Evolutionary conservation across 2,329 filamentous ascomycete genomes (phyloP), one percentile per base, ranked within the genome.

Genomic region (Lachnellula cervina): DNA sequence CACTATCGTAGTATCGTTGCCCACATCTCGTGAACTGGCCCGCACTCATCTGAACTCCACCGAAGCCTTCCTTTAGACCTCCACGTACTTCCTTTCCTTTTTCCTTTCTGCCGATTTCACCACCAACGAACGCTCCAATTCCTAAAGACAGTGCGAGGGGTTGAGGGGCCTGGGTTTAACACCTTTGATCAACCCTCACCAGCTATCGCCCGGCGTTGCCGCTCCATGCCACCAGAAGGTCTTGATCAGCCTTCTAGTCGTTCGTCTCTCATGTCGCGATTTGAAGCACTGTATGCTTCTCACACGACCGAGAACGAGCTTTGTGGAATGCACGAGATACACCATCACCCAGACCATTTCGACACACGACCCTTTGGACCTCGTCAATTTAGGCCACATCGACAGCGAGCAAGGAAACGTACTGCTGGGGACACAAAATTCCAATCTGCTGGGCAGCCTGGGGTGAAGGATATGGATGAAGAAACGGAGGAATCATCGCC

Each of bases 261-360:
- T 32, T 32, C 28, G 9, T 32, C 28, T 32, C 28, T 32, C 49
- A 35, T 32, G 54, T 52, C 40, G 47, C 38, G 19, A 43, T 28
- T 32, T 49, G 40, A 28, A 46, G 45, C 53, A 42, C 44, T 55
- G 51, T 43, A 59, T 58, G 55, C 57, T 42, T 51, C 40, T 49
- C 44, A 38, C 51, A 59, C 38, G 6, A 37, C 49, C 19, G 28
- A 42, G 32, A 49, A 46, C 43, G 42, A 57, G 42, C 19, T 51
- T 51, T 53, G 58, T 62, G 59, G 54, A 47, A 66, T 65, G 66
- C 62, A 64, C 44, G 61, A 62, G 17, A 57, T 50, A 60, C 52
- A 51, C 37, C 40, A 51, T 25, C 32, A 52, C 44, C 50, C 57
- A 5, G 50, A 58, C 38, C 19, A 49, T 17, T 56, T 60, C 47